Evolutionary conservation across 139 green algal species (phyloP).

Genomic region (Bryopsis sp.): DNA sequence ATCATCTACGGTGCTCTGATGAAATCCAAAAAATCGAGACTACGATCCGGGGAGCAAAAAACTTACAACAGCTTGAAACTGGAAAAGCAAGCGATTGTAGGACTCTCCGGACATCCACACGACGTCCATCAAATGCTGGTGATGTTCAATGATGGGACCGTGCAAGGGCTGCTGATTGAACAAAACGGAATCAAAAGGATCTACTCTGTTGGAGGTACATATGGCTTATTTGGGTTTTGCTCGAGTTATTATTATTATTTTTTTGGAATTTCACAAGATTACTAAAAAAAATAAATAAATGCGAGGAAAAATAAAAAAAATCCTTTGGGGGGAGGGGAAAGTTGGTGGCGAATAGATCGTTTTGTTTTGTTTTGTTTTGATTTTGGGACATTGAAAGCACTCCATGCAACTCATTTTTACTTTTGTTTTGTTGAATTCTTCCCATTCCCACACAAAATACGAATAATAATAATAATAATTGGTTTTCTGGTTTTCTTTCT

Average conservation of each 20-base stretch:
- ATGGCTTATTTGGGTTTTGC: neutral
- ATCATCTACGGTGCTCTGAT: neutral
- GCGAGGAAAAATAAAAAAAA: too few species aligned
- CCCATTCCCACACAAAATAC: too few species aligned
- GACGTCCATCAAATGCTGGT: neutral
- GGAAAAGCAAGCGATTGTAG: neutral
- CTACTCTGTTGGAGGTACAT: constrained; percentile 6
- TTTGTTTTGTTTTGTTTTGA: too few species aligned
- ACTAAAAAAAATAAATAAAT: too few species aligned
- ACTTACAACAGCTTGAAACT: constrained; percentile 2
- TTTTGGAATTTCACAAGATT: neutral
- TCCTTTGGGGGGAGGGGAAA: too few species aligned
- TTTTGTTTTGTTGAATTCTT: too few species aligned
- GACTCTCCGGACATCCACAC: constrained; percentile 3
- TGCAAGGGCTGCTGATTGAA: neutral
- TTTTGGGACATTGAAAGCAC: too few species aligned
- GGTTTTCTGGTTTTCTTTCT: too few species aligned
- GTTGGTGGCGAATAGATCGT: too few species aligned
- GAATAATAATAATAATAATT: too few species aligned
- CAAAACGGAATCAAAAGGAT: constrained; percentile 3
- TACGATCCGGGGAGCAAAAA: neutral
- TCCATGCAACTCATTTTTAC: too few species aligned
- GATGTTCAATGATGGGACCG: constrained; percentile 2
- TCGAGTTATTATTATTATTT: neutral
- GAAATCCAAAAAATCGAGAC: neutral